Evolutionary conservation across 495 filamentous ascomycete species (phyloP).

Genomic region (Penicillium pulvis): DNA sequence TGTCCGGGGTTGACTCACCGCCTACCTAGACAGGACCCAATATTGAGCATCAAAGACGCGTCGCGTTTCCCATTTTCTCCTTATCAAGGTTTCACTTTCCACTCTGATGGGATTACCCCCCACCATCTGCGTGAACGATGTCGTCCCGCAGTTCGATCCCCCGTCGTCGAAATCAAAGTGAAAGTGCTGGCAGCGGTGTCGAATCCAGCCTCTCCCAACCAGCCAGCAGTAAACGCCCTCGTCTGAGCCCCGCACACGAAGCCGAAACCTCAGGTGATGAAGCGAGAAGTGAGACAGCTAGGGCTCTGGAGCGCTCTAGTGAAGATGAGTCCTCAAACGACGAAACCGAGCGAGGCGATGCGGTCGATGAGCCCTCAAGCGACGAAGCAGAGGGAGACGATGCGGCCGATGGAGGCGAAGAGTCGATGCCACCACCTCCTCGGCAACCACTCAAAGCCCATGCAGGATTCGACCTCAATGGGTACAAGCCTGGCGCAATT

Average conservation of each 20-base stretch:
- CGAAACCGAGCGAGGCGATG: conserved; percentile 15
- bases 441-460: conserved; percentile 8
- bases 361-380: neutral
- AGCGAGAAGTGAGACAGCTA: neutral
- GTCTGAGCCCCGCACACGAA: conserved; percentile 24
- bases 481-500: conserved; percentile 81
- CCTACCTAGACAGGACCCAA: conserved; percentile 21
- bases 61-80: conserved; percentile 18
- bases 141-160: conserved; percentile 28
- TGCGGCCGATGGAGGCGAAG: neutral
- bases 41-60: conserved; percentile 29
- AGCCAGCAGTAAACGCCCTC: conserved; percentile 38
- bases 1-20: conserved; percentile 21
- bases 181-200: conserved; percentile 31
- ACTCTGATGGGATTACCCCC: conserved; percentile 4
- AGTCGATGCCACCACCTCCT: neutral
- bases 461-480: conserved; percentile 21
- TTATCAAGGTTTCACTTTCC: conserved; percentile 14
- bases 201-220: conserved; percentile 23
- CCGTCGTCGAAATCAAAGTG: conserved; percentile 33
- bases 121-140: conserved; percentile 25
- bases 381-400: conserved; percentile 18
- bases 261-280: conserved; percentile 8
- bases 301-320: neutral
- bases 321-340: conserved; percentile 6